These are phyloP conservation scores for Neurospora hispaniola DNA, from an alignment of 495 filamentous ascomycete genomes.

Conservation along the genomic window DNA sequence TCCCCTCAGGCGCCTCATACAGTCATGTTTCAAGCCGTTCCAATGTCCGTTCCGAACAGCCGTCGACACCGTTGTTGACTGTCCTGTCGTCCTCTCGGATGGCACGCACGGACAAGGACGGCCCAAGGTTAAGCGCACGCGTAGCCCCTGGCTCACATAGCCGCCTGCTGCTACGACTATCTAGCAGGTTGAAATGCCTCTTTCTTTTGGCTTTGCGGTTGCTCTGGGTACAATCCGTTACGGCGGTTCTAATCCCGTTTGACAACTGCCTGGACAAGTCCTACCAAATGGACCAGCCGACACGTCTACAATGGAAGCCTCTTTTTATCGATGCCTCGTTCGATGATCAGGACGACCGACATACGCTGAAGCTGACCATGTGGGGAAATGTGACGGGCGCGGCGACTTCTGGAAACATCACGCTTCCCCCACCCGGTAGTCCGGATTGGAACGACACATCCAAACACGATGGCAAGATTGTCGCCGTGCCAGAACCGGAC, in stretches of 20 bases:
- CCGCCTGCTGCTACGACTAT: background rate
- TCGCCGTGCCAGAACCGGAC: conserved; percentile 41
- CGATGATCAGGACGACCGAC: conserved; percentile 45
- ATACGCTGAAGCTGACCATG: conserved; percentile 67
- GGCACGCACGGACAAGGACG: background rate
- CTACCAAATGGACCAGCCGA: conserved; percentile 38
- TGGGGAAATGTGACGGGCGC: conserved; percentile 84
- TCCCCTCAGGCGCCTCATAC: background rate
- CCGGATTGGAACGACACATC: conserved; percentile 46
- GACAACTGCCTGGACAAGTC: conserved; percentile 67
- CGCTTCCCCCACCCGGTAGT: conserved; percentile 43
- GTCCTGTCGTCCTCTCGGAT: background rate
- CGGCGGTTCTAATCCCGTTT: conserved; percentile 46
- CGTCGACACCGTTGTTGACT: background rate
- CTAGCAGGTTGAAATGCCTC: background rate
- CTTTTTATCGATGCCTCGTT: conserved; percentile 61
- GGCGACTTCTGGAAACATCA: conserved; percentile 13
- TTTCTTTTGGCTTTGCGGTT: background rate
- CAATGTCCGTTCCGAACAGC: background rate
- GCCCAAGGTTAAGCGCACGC: background rate
- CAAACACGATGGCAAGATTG: conserved; percentile 65
- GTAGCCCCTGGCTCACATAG: background rate
- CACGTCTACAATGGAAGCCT: conserved; percentile 70
- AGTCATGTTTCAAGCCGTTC: background rate
- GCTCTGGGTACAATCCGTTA: background rate